Evolutionary conservation across 371 early-diverging fungal genomes (phyloP).

Genomic region (Blakeslea trispora): DNA sequence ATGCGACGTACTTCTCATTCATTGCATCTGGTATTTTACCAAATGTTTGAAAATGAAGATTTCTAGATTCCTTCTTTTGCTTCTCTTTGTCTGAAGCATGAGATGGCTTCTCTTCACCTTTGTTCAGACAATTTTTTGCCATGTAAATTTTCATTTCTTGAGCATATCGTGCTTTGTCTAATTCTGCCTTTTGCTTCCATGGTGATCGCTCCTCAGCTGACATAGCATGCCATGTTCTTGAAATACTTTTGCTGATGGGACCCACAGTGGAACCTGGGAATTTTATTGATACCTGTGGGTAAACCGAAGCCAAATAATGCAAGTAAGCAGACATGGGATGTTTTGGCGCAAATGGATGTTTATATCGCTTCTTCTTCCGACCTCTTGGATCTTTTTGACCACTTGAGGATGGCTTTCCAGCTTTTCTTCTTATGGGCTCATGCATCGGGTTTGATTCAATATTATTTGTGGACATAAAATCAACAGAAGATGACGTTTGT

Average conservation of each 20-base stretch:
- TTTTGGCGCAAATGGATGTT: conserved; percentile 74
- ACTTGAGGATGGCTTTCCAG: conserved; percentile 15
- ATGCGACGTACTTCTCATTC: no score
- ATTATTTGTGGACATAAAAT: no score
- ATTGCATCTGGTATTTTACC: no score
- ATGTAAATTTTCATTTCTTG: conserved; percentile 68
- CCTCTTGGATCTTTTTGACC: conserved; percentile 53
- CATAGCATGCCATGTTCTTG: conserved; percentile 67
- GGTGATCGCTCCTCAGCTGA: conserved; percentile 57
- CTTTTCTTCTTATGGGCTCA: conserved; percentile 5
- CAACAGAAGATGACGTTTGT: no score
- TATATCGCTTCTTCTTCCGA: conserved; percentile 67
- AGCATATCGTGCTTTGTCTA: conserved; percentile 78
- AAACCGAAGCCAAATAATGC: conserved; percentile 61
- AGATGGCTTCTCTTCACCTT: no score
- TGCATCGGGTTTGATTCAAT: no score
- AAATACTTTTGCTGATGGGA: conserved; percentile 71
- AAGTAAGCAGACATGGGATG: conserved; percentile 83
- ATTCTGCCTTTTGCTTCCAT: conserved; percentile 67
- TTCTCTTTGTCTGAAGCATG: no score
- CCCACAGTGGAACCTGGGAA: conserved; percentile 70
- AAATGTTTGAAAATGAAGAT: no score
- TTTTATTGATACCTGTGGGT: conserved; percentile 21
- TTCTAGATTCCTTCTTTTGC: no score
- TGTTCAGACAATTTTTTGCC: conserved; percentile 3